Base-by-base conservation (phyloP, 2,329 filamentous ascomycete genomes). In the Claviceps paspali region DNA sequence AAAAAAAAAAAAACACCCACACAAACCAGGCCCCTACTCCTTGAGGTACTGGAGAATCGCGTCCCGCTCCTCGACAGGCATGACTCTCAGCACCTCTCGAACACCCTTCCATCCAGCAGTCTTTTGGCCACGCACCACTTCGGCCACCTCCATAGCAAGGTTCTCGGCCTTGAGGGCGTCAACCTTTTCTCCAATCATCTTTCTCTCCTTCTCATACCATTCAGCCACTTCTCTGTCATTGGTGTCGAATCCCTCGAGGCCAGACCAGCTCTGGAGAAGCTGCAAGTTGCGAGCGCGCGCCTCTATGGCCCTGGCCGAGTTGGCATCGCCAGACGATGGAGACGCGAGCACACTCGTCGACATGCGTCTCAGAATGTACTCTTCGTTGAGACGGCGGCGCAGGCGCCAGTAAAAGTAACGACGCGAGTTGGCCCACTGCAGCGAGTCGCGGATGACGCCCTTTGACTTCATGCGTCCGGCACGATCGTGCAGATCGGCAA, bases 321-420 rank as follows among this genome's bases (percentile, higher is more conserved):
- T 60, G 46, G 49, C 52, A 41, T 44, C 49, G 33, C 45, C 41
- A 6, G 45, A 44, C 23, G 52, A 38, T 28, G 50, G 48, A 42
- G 33, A 49, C 43, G 35, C 17, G 11, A 61, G 48, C 39, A 57
- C 52, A 36, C 60, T 59, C 33, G 63, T 53, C 5, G 65, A 67
- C 73, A 98, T 84, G 63, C 85, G 85, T 66, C 87, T 91, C 59
- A 98, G 72, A 50, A 98, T 85, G 61, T 92, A 84, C 65, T 98
- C 91, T 66, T 98, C 91, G 62, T 92, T 96, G 56, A 98, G 72
- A 64, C 91, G 78, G 57, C 91, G 82, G 61, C 92, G 87, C 44
- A 95, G 79, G 62, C 91, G 88, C 91, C 92, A 98, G 81, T 96
- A 98, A 72, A 98, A 96, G 83, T 91, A 96, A 55, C 88, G 81